Evolutionary conservation across 176 grass and related monocot species (phyloP).

Genomic region (Oryza longistaminata): DNA sequence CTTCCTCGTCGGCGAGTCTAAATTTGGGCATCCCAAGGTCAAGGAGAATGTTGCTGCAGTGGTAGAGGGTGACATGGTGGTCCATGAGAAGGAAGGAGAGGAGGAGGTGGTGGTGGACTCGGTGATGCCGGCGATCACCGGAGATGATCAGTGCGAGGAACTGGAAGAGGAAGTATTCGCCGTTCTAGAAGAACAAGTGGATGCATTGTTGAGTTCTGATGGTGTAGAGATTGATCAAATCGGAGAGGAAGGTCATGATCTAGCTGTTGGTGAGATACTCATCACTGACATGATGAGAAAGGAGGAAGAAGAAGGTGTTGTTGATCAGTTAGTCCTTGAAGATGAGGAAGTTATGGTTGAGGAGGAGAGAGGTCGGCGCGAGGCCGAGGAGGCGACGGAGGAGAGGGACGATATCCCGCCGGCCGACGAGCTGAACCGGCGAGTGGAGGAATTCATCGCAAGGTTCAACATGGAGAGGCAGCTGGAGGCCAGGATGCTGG

Average conservation of each 20-base stretch:
- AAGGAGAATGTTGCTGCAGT: background rate
- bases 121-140: background rate
- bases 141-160: background rate
- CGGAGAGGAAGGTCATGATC: background rate
- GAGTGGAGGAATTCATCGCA: slow-evolving; percentile 82
- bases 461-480: slow-evolving; percentile 82
- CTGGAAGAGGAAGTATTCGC: background rate
- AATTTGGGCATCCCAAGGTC: background rate
- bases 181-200: background rate
- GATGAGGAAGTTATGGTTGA: background rate
- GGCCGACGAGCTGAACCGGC: slow-evolving; percentile 66
- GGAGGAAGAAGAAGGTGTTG: background rate
- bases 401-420: slow-evolving; percentile 15
- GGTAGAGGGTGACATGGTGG: background rate
- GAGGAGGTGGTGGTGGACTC: background rate
- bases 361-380: background rate
- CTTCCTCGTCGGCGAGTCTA: slow-evolving; percentile 55
- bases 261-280: background rate
- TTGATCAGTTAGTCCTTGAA: background rate
- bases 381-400: slow-evolving; percentile 1
- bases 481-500: slow-evolving; percentile 58
- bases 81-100: background rate
- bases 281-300: background rate
- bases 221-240: background rate
- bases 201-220: background rate